Conservation (phyloP, 768 basidiomycete species). For the Pleurotus cornucopiae region DNA sequence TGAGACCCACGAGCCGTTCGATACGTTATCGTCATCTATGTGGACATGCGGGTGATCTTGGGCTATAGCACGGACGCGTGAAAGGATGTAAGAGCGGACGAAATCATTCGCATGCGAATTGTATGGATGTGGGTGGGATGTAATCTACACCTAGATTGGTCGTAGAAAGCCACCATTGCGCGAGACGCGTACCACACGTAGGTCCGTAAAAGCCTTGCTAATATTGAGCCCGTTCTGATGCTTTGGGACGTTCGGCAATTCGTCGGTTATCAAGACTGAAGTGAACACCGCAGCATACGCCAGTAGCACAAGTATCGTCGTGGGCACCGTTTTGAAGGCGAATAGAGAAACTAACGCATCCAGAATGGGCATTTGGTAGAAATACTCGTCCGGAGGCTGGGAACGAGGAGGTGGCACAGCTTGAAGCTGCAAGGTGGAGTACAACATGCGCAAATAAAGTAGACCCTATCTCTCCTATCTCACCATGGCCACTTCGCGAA, state of each 20-base stretch:
- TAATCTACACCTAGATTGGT: slow-evolving; percentile 38
- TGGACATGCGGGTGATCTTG: slow-evolving; percentile 40
- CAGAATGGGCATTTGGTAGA: slow-evolving; percentile 13
- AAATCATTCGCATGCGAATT: slow-evolving; percentile 74
- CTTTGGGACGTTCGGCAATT: slow-evolving; percentile 39
- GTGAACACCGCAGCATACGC: slow-evolving; percentile 46
- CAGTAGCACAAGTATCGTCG: slow-evolving; percentile 41
- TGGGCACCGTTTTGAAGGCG: slow-evolving; percentile 35
- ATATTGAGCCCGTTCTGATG: slow-evolving; percentile 35
- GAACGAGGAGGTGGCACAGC: too few relatives aligned
- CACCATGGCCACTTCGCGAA: too few relatives aligned
- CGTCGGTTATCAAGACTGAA: slow-evolving; percentile 44
- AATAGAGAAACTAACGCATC: slow-evolving; percentile 13
- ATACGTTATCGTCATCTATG: slow-evolving; percentile 43
- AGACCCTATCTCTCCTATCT: slow-evolving; percentile 31
- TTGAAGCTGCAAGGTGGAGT: too few relatives aligned
- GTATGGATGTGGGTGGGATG: slow-evolving; percentile 70
- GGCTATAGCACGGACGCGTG: slow-evolving; percentile 46
- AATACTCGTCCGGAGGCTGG: background rate
- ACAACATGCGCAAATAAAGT: too few relatives aligned
- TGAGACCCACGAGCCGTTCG: slow-evolving; percentile 40
- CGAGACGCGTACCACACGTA: slow-evolving; percentile 42
- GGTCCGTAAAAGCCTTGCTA: slow-evolving; percentile 52
- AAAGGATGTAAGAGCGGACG: slow-evolving; percentile 57
- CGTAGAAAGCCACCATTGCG: background rate